Evolutionary conservation across 73 alveolate species (phyloP), one percentile per base, ranked within the genome.

Genomic region (Symbiodinium pilosum): DNA sequence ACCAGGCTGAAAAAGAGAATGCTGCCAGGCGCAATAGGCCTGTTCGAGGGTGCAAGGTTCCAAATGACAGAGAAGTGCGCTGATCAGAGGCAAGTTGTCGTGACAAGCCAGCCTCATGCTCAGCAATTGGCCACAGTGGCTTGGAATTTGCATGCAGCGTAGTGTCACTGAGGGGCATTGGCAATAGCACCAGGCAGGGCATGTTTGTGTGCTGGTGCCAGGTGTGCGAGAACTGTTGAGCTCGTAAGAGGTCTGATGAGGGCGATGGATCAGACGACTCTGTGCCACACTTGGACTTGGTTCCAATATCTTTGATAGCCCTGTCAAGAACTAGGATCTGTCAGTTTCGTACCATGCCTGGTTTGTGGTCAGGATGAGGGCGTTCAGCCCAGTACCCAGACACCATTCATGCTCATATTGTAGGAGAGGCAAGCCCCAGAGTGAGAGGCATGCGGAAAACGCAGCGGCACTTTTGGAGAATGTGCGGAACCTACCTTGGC

Each of bases 401-500:
- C 69, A 5, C 43, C 9, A 84, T 73, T 73, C 43, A 9, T 2
- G 32, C 30, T 73, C 85, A 5, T 30, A 39, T n/a, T n/a, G n/a
- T n/a, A n/a, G n/a, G n/a, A n/a, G n/a, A n/a, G 87, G 9, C 16
- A 32, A 30, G 24, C 56, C 6, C 36, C 34, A 38, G 51, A 30
- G 54, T 26, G 32, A 64, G 39, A 91, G 96, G 96, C 96, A 91
- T 91, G 96, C 96, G 0, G 96, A 91, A 24, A 91, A 91, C 43
- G 96, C 96, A 8, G 96, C 96, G 8, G 96, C 96, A 3, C 87
- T 91, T 36, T n/a, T 91, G 54, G 96, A 91, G 87, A 91, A 91
- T 28, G 96, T 41, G 21, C 32, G 47, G 47, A 38, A 11, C 75
- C 26, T 32, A 43, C n/a, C n/a, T n/a, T n/a, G n/a, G n/a, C n/a